phyloP scores from a whole-genome alignment of 2,329 filamentous ascomycete genomes.

The Tolypocladium cylindrosporum region DNA sequence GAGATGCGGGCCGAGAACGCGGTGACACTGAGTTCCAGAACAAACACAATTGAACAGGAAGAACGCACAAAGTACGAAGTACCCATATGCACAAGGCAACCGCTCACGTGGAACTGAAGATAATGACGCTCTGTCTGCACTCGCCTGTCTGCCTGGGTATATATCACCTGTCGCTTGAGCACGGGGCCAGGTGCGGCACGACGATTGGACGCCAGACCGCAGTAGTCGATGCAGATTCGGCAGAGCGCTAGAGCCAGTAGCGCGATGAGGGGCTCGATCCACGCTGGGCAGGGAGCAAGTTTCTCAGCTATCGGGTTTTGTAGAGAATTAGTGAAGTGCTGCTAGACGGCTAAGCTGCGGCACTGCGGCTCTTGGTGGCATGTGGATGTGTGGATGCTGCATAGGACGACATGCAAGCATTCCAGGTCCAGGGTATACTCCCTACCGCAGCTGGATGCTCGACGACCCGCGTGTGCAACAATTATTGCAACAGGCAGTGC shows the following conservation, averaged over 20 bases:
- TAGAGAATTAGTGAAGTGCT: rapidly evolving
- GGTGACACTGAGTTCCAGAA: not conserved
- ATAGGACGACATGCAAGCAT: not conserved
- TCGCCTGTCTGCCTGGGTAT: not conserved
- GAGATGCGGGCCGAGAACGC: not conserved
- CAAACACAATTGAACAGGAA: not conserved
- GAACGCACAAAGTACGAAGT: not conserved
- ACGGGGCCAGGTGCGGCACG: slow-evolving; percentile 17
- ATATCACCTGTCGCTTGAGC: slow-evolving; percentile 18
- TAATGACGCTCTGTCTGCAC: not conserved
- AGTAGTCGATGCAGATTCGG: not conserved
- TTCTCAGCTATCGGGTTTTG: not conserved
- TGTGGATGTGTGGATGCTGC: not conserved
- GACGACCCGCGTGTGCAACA: not conserved
- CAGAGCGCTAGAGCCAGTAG: not conserved
- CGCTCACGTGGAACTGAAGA: not conserved
- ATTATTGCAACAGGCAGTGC: not conserved
- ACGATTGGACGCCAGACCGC: slow-evolving; percentile 16
- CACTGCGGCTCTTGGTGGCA: not conserved
- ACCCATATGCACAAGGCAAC: not conserved
- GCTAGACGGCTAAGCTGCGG: slow-evolving; percentile 1
- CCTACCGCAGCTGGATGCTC: not conserved
- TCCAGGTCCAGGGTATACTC: not conserved
- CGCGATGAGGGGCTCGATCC: not conserved
- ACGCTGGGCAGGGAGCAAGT: not conserved